Conservation (phyloP, 495 filamentous ascomycete species). For the Elasticomyces elasticus region DNA sequence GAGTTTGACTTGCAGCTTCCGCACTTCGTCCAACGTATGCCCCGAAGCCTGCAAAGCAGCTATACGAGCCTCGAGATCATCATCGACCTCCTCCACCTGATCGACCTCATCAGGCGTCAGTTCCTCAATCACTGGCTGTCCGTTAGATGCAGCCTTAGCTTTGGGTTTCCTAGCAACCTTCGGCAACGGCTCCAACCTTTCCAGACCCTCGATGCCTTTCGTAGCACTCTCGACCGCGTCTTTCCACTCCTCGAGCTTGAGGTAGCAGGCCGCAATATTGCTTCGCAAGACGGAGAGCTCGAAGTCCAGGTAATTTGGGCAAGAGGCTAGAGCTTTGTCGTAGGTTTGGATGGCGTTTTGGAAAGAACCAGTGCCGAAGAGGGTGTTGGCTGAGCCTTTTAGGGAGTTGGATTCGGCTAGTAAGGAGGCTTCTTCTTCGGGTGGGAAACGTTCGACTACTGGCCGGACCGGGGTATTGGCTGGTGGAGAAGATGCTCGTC, state of each 20-base stretch:
- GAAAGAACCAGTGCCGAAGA: slow-evolving; percentile 64
- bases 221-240: slow-evolving; percentile 66
- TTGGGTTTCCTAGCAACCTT: slow-evolving; percentile 4
- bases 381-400: slow-evolving; percentile 66
- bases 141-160: slow-evolving; percentile 18
- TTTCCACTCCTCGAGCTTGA: slow-evolving; percentile 83
- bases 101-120: slow-evolving; percentile 16
- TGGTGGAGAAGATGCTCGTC: background rate
- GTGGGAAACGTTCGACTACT: slow-evolving; percentile 42
- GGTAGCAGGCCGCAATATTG: slow-evolving; percentile 83
- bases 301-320: slow-evolving; percentile 81
- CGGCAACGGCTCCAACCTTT: slow-evolving; percentile 44
- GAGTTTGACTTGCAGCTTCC: slow-evolving; percentile 73
- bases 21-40: slow-evolving; percentile 46
- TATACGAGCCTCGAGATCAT: slow-evolving; percentile 32
- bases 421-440: slow-evolving; percentile 66
- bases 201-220: slow-evolving; percentile 59
- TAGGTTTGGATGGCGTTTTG: slow-evolving; percentile 83
- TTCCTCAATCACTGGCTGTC: slow-evolving; percentile 21
- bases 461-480: background rate
- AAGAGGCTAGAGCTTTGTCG: slow-evolving; percentile 69
- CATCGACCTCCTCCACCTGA: slow-evolving; percentile 42
- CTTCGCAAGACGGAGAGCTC: slow-evolving; percentile 77
- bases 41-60: slow-evolving; percentile 30
- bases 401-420: slow-evolving; percentile 61